Conservation (phyloP, 352 stramenopile genomes). For the Phytophthora europaea region DNA sequence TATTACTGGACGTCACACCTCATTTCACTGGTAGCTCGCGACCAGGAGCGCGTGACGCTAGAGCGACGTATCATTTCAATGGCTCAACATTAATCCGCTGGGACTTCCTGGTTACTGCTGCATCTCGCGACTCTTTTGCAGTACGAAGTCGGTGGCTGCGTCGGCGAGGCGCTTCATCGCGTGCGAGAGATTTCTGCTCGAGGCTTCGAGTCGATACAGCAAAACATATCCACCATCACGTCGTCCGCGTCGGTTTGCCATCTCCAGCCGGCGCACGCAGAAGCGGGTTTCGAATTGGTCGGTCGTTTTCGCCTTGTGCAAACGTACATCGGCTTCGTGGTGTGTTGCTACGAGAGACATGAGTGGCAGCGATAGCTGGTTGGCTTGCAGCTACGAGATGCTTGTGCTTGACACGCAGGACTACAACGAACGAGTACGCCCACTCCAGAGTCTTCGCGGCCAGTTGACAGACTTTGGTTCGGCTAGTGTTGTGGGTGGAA, state of each 20-base stretch:
- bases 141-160: slow-evolving; percentile 27
- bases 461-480: slow-evolving; percentile 40
- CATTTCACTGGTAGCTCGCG: too few species aligned
- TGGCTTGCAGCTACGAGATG: slow-evolving; percentile 51
- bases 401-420: slow-evolving; percentile 53
- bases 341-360: slow-evolving; percentile 63
- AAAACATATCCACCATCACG: slow-evolving; percentile 33
- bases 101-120: background rate
- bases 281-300: slow-evolving; percentile 37
- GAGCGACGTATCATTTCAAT: too few species aligned
- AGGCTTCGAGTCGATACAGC: slow-evolving; percentile 35
- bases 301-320: slow-evolving; percentile 29
- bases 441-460: slow-evolving; percentile 57
- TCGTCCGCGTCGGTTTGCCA: background rate
- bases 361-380: slow-evolving; percentile 34
- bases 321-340: slow-evolving; percentile 68
- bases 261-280: slow-evolving; percentile 44
- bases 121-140: slow-evolving; percentile 11
- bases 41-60: too few species aligned
- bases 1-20: too few species aligned
- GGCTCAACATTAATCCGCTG: too few species aligned
- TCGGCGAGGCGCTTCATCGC: slow-evolving; percentile 24
- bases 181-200: slow-evolving; percentile 28
- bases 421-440: slow-evolving; percentile 57
- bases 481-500: background rate